Percentiles rank a stretch among this genome's conserved stretches.
Evolutionary conservation across 768 basidiomycete species (phyloP).

Genomic region (Piloderma croceum): DNA sequence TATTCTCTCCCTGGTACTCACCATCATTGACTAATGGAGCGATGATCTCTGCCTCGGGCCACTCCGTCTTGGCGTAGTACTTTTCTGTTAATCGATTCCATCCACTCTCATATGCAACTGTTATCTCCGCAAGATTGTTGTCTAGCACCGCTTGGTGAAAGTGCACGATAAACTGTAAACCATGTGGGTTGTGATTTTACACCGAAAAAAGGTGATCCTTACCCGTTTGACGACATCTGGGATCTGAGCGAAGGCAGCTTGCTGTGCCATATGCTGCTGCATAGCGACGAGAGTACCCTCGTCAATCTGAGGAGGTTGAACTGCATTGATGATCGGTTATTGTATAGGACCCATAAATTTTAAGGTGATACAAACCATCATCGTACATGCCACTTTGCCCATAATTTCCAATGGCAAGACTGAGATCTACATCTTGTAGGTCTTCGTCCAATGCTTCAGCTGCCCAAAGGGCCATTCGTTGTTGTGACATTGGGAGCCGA

Average conservation of each 20-base stretch:
- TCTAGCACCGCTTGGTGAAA: conserved; percentile 91
- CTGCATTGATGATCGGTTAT: conserved; percentile 24
- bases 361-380: conserved; percentile 42
- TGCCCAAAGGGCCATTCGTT: conserved; percentile 69
- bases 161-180: conserved; percentile 79
- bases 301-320: conserved; percentile 58
- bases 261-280: conserved; percentile 82
- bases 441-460: conserved; percentile 75
- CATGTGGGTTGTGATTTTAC: conserved; percentile 5
- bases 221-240: conserved; percentile 88
- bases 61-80: conserved; percentile 89
- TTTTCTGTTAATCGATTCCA: conserved; percentile 98
- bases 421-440: conserved; percentile 62
- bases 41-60: conserved; percentile 96
- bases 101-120: conserved; percentile 89
- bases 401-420: conserved; percentile 61
- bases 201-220: conserved; percentile 22
- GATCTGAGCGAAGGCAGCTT: conserved; percentile 75
- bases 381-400: conserved; percentile 66
- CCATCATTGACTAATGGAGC: conserved; percentile 92
- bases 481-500: conserved; percentile 45
- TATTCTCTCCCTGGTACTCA: too few relatives aligned
- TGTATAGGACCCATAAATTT: conserved; percentile 3
- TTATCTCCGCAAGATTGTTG: conserved; percentile 88
- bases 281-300: conserved; percentile 64